Evolutionary conservation across 164 flowering plant genomes (phyloP), one percentile per base, ranked within the genome.

Genomic region (Warburgia ugandensis): DNA sequence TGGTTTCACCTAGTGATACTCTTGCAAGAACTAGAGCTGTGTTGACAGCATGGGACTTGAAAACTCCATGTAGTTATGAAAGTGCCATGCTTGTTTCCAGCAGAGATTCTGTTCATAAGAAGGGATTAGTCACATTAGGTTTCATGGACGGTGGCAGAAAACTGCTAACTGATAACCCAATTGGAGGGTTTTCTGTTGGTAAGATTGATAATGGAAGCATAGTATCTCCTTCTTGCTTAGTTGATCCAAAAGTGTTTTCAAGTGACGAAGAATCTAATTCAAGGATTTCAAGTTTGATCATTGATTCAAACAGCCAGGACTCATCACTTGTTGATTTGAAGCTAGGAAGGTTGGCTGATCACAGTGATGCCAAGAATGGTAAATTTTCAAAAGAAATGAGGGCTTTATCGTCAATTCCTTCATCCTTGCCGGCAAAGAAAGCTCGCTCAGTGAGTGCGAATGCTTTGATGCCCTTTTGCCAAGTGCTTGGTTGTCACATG

Each of bases 401-500:
- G 12, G 32, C 21, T 28, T 11, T 57, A 16, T 65, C 77, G 26
- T 68, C 76, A 0, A 58, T 71, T 0, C 60, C 36, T 17, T 69
- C 81, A 22, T 53, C 74, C 3, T 30, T 52, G 23, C 70, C 76
- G 1, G 51, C 77, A 43, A 87, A 80, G 70, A 68, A 79, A 53
- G 50, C 52, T 4, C 64, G 81, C 13, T 37, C 56, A 0, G 28
- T 56, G 8, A 63, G 62, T 43, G 45, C 66, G 55, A 61, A 49
- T 32, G 58, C 70, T 20, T 79, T 73, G 57, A 63, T 57, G 43
- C 72, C 76, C 30, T 67, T 61, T 56, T 89, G 97, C 65, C 95
- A 89, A 69, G 97, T 89, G 40, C 63, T 58, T 69, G 92, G 90
- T 30, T 85, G 95, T 59, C 71, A 71, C 41, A 75, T 72, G 65